Evolutionary conservation across 225 moss, liverwort and hornwort genomes (phyloP), one percentile per base, ranked within the genome.

Genomic region (Pleurozium schreberi): DNA sequence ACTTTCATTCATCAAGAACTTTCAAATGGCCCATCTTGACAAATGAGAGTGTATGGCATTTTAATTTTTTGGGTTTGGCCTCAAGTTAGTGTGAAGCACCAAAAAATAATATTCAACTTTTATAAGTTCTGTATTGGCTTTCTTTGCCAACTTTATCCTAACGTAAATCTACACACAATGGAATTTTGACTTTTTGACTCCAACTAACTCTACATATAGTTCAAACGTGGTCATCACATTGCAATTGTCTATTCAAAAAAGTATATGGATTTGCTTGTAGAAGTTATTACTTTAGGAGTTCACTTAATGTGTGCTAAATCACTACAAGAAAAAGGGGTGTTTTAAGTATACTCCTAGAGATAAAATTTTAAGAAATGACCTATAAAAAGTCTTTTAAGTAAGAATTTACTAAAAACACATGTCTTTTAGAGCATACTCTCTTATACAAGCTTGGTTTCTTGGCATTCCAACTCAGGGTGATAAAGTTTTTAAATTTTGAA

Each of bases 171-270:
- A 16, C 53, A 10, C 5, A 57, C 1, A 16, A 16, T 38, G 21
- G 11, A 19, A 38, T 67, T 34, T 33, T 67, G 38, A 18, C 20
- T 67, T 67, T 38, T 67, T 67, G 11, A 67, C 5, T 67, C 34
- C 6, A 66, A 0, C 0, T 21, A 67, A 67, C 0, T 68, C 21
- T n/a, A n/a, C 2, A 22, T 0, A n/a, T 2, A 67, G 0, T n/a
- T 40, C 68, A 40, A 40, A 68, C 23, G 68, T 68, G 1, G 4
- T n/a, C 12, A n/a, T 8, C 1, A 0, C 13, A 69, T 0, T 4
- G 0, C 2, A 68, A 0, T 68, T 12, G 12, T n/a, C 8, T 40
- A 69, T 69, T 23, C 1, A 4, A 23, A 69, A 69, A n/a, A 40
- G 0, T 13, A 1, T 69, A 1, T 1, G 1, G 4, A 0, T 20